These are phyloP conservation scores for Blastobotrys americana DNA, from an alignment of 805 yeast species.

Conservation along the genomic window DNA sequence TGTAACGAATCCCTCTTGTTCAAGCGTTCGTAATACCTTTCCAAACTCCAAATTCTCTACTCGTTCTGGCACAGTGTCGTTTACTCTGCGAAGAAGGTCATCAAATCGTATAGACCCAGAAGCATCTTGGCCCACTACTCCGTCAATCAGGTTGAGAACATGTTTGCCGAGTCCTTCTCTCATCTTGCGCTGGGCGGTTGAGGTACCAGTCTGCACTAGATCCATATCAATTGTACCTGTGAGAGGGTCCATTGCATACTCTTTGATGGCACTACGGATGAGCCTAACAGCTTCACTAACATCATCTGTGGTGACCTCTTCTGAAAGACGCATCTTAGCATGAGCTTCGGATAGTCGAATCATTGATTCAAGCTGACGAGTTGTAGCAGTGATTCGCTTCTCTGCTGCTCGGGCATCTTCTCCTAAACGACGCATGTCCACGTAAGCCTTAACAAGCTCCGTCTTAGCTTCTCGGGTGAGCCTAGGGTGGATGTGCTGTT, in stretches of 20 bases:
- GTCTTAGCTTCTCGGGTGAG: conserved; percentile 74
- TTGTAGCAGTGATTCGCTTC: conserved; percentile 92
- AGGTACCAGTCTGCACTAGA: conserved; percentile 91
- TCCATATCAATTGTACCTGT: conserved; percentile 98
- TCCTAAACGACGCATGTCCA: conserved; percentile 88
- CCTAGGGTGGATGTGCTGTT: conserved; percentile 72
- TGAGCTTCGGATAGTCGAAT: conserved; percentile 93
- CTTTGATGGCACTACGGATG: conserved; percentile 90
- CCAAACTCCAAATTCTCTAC: conserved; percentile 67
- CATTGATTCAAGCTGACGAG: conserved; percentile 94
- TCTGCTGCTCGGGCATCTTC: conserved; percentile 84
- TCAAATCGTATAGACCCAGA: conserved; percentile 46
- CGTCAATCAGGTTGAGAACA: conserved; percentile 46
- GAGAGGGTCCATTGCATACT: conserved; percentile 94
- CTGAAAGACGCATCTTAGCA: conserved; percentile 86
- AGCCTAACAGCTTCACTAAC: conserved; percentile 91
- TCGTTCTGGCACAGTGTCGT: conserved; percentile 55
- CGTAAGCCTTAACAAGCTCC: conserved; percentile 81
- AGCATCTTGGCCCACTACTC: conserved; percentile 30
- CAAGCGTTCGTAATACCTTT: conserved; percentile 59
- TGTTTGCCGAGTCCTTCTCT: conserved; percentile 66
- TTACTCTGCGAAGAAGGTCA: conserved; percentile 52
- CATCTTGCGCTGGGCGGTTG: conserved; percentile 72
- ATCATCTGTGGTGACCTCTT: conserved; percentile 65
- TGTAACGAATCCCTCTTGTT: conserved; percentile 60